Evolutionary conservation across 2,329 filamentous ascomycete genomes (phyloP).

Genomic region (Aspergillus puulaauensis): DNA sequence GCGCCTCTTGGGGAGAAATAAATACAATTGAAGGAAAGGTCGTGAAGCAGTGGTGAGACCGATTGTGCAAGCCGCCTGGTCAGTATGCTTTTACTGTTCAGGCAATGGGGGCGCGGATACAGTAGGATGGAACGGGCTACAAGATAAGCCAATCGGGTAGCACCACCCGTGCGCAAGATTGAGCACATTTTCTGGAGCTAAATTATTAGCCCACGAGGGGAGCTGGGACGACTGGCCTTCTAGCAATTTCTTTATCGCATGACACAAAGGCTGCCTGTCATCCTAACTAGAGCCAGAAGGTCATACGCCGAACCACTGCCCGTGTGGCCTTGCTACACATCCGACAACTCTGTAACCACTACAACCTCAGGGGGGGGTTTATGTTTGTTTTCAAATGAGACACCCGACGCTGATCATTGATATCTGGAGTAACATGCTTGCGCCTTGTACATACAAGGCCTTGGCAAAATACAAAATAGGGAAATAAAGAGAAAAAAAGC

Average conservation of each 20-base stretch:
- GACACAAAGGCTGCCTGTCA: background rate
- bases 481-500: background rate
- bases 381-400: background rate
- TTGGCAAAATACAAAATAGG: background rate
- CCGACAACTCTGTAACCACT: background rate
- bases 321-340: background rate
- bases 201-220: background rate
- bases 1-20: background rate
- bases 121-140: background rate
- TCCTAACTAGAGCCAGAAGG: background rate
- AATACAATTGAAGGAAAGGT: background rate
- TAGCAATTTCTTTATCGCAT: background rate
- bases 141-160: background rate
- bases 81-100: no score
- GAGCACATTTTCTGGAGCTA: conserved; percentile 24
- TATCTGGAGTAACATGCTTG: background rate
- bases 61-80: no score
- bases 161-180: conserved; percentile 17
- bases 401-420: conserved; percentile 14
- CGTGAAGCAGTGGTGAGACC: background rate
- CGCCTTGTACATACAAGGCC: background rate
- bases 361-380: background rate
- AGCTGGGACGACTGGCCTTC: background rate
- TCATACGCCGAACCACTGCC: background rate
- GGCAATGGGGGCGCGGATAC: background rate